Evolutionary conservation across 768 basidiomycete species (phyloP).

Genomic region (Brasilioporus rufonigricans): DNA sequence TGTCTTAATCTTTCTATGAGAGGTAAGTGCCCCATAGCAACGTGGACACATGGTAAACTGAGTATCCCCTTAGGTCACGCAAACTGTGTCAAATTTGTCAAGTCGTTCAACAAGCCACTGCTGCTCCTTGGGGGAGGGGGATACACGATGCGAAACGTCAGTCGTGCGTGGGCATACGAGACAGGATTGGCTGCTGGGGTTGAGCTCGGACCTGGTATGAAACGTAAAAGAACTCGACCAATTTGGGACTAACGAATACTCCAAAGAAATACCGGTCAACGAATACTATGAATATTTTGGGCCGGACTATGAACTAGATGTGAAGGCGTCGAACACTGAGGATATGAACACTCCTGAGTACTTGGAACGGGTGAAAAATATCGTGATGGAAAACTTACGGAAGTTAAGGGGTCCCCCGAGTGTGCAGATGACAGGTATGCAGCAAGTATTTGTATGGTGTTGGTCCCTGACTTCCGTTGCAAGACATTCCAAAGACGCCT

Average conservation of each 20-base stretch:
- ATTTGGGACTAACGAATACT: constrained; percentile 3
- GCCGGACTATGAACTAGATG: constrained; percentile 94
- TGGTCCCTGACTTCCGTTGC: background rate
- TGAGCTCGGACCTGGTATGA: constrained; percentile 78
- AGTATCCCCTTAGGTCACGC: constrained; percentile 71
- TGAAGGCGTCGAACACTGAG: constrained; percentile 91
- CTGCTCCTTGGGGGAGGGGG: constrained; percentile 95
- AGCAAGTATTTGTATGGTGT: background rate
- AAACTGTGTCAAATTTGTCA: constrained; percentile 95
- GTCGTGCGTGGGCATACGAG: constrained; percentile 96
- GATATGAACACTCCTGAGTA: constrained; percentile 94
- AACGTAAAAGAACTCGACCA: background rate
- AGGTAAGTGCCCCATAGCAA: constrained; percentile 40
- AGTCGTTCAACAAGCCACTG: constrained; percentile 93
- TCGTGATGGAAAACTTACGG: constrained; percentile 88
- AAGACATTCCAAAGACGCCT: constrained; percentile 82
- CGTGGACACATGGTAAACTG: background rate
- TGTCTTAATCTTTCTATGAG: constrained; percentile 96
- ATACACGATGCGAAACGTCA: constrained; percentile 98
- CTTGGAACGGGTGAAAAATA: constrained; percentile 87
- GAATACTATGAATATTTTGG: constrained; percentile 99
- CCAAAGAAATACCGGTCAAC: constrained; percentile 89
- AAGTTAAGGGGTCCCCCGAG: constrained; percentile 87
- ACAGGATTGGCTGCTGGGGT: constrained; percentile 98
- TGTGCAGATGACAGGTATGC: constrained; percentile 83